Conservation (phyloP, 305 asterid species). For the Plantago coronopus region DNA sequence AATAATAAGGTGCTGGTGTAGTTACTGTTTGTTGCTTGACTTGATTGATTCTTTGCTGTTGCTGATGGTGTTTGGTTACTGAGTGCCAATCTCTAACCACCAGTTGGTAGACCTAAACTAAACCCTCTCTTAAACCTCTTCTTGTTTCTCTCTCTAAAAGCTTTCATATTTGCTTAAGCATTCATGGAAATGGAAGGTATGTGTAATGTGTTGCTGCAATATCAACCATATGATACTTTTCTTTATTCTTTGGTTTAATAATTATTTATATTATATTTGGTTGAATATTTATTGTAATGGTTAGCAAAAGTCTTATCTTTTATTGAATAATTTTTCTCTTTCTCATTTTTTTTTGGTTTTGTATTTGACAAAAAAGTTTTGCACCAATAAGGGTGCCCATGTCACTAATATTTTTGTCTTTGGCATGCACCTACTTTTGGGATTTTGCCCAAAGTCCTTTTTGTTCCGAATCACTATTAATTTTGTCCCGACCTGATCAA, state of each 20-base stretch:
- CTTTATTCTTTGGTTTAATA: slow-evolving; percentile 27
- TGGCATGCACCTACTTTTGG: slow-evolving; percentile 32
- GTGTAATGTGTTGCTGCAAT: slow-evolving; percentile 32
- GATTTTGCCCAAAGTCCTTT: slow-evolving; percentile 19
- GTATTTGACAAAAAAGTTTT: slow-evolving; percentile 1
- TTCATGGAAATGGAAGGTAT: slow-evolving; percentile 24
- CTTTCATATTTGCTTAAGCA: slow-evolving; percentile 23
- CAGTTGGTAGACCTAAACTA: slow-evolving; percentile 95
- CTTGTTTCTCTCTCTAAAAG: slow-evolving; percentile 22
- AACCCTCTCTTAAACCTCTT: slow-evolving; percentile 61
- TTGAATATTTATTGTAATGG: slow-evolving; percentile 22
- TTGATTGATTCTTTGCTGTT: slow-evolving; percentile 36
- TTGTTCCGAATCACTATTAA: slow-evolving; percentile 13
- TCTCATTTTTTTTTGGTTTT: slow-evolving; percentile 17
- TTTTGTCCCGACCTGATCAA: too few species aligned
- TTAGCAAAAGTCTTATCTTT: slow-evolving; percentile 32
- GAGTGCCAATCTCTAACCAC: slow-evolving; percentile 92
- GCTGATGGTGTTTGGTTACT: slow-evolving; percentile 81
- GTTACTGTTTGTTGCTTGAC: slow-evolving; percentile 56
- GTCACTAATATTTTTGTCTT: slow-evolving; percentile 36
- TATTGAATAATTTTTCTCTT: background rate
- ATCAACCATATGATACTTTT: slow-evolving; percentile 35
- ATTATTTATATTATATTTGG: background rate
- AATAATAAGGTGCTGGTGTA: slow-evolving; percentile 24
- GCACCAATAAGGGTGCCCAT: slow-evolving; percentile 40